Conservation (phyloP, 257 asterid genomes). For the Salvia splendens region DNA sequence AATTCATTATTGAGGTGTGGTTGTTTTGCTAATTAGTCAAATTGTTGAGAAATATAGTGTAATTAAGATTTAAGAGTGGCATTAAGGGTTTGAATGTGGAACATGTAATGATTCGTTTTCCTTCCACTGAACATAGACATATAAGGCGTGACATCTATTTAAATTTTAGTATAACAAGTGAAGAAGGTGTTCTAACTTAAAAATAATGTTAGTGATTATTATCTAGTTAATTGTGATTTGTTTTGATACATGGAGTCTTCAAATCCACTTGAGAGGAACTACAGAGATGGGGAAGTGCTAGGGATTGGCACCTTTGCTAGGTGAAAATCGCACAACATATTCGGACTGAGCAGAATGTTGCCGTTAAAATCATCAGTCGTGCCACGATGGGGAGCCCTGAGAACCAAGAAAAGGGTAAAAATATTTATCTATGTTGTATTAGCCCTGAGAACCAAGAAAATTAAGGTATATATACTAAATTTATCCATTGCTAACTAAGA, state of each 20-base stretch:
- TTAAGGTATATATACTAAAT: constrained; percentile 57
- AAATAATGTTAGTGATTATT: no score
- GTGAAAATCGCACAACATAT: constrained; percentile 93
- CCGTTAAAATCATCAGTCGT: constrained; percentile 89
- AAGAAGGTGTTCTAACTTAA: no score
- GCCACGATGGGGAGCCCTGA: constrained; percentile 79
- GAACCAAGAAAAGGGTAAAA: constrained; percentile 89
- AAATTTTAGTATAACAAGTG: no score
- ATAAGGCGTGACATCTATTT: no score
- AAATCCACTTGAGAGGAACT: constrained; percentile 58
- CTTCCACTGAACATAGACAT: no score
- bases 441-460: constrained; percentile 91
- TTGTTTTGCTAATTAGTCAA: no score
- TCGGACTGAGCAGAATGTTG: constrained; percentile 86
- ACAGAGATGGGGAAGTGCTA: constrained; percentile 85
- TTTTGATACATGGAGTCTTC: constrained; percentile 62
- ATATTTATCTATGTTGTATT: constrained; percentile 20
- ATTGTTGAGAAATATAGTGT: no score
- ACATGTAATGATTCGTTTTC: no score
- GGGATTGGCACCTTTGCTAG: constrained; percentile 97
- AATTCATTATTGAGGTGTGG: no score
- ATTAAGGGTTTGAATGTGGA: no score
- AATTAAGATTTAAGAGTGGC: not conserved
- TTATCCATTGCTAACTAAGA: constrained; percentile 17
- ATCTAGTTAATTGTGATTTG: constrained; percentile 12